A percentile compares a stretch with the other conserved stretches of the same genome.
These are phyloP conservation scores for Triticum dicoccoides DNA, from an alignment of 176 grass and related monocot species.

Conservation along the genomic window DNA sequence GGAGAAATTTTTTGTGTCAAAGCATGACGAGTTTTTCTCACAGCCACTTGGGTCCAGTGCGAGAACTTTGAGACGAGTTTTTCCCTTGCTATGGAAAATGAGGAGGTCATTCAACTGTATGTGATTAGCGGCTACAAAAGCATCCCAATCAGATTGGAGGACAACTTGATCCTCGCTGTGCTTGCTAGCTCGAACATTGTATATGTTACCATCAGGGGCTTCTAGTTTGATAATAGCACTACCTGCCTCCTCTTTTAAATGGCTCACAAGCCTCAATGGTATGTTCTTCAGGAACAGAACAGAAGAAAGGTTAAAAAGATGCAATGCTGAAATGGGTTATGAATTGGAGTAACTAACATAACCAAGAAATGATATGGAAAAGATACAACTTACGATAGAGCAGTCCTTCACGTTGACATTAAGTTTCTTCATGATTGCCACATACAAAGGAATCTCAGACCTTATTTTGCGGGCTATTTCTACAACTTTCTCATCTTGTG, in stretches of 20 bases:
- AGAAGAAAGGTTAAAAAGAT: neutral
- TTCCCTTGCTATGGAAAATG: neutral
- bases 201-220: neutral
- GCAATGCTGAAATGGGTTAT: neutral
- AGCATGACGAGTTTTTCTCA: neutral
- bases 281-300: neutral
- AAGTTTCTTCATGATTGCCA: neutral
- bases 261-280: neutral
- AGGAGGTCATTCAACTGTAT: neutral
- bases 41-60: neutral
- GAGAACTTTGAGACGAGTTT: neutral
- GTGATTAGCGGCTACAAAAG: neutral
- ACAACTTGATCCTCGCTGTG: neutral
- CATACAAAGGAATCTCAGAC: constrained; percentile 1
- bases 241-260: neutral
- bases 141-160: neutral
- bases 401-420: neutral
- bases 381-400: constrained; percentile 4
- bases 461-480: neutral
- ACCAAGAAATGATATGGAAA: neutral
- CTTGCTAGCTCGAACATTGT: neutral
- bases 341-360: neutral
- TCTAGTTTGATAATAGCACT: neutral
- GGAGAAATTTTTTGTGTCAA: neutral
- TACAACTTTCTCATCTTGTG: neutral